Conservation (phyloP, 768 basidiomycete genomes). For the Macrolepiota fuliginosa region DNA sequence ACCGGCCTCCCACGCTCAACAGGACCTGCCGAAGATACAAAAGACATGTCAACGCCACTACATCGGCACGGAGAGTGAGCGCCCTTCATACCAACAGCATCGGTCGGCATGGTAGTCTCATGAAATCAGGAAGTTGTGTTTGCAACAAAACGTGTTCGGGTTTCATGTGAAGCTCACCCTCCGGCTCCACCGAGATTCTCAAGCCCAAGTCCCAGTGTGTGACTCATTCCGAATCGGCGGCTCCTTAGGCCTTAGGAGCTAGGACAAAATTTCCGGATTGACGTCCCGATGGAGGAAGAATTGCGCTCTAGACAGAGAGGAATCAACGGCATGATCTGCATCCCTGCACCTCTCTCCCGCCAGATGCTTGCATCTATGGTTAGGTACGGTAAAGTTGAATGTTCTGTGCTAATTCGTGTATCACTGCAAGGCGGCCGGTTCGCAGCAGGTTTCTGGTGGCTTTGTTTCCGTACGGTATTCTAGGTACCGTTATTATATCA, state of each 20-base stretch:
- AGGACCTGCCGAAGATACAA: neutral
- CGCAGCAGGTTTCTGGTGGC: too few relatives aligned
- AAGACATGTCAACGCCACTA: neutral
- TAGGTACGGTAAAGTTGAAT: too few relatives aligned
- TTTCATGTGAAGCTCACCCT: neutral
- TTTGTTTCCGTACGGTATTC: too few relatives aligned
- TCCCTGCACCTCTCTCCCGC: too few relatives aligned
- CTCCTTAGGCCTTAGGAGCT: neutral
- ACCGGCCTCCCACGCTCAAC: neutral
- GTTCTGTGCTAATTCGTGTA: too few relatives aligned
- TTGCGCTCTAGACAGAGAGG: too few relatives aligned
- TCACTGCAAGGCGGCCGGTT: too few relatives aligned
- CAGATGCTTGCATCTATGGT: too few relatives aligned
- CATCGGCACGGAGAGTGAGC: neutral
- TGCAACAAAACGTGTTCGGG: neutral
- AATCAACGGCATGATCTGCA: too few relatives aligned
- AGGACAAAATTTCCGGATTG: neutral
- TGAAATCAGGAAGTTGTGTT: conserved; percentile 1
- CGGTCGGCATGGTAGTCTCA: neutral
- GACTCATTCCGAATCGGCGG: neutral
- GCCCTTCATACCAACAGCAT: neutral
- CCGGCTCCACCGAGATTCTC: neutral
- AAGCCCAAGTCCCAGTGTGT: neutral
- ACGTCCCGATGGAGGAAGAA: neutral
- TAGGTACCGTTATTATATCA: too few relatives aligned